phyloP scores from a whole-genome alignment of 768 basidiomycete species.

The Dioszegia crocea region DNA sequence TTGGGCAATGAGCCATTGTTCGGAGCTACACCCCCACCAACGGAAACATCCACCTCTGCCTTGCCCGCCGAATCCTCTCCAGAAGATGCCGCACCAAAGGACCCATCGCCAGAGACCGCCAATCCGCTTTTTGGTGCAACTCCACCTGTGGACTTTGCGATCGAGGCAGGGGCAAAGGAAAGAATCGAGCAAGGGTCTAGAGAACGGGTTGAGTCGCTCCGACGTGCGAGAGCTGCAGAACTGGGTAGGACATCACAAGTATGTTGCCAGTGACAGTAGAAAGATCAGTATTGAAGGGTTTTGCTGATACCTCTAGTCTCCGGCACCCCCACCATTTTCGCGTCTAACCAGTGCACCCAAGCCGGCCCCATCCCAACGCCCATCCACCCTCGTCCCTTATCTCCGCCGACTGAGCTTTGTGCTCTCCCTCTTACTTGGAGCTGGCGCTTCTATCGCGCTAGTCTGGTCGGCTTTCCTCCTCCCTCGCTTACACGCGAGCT shows the following conservation, averaged over 20 bases:
- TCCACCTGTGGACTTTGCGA: background rate
- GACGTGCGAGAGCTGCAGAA: conserved; percentile 1
- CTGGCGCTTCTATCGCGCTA: conserved; percentile 22
- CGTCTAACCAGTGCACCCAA: background rate
- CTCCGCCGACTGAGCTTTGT: conserved; percentile 32
- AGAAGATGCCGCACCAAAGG: background rate
- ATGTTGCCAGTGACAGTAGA: no score
- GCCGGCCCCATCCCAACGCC: conserved; percentile 1
- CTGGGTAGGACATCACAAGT: background rate
- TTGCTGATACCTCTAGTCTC: no score
- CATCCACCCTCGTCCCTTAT: conserved; percentile 16
- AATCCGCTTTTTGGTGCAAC: conserved; percentile 34
- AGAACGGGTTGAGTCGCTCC: conserved; percentile 11
- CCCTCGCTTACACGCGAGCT: conserved; percentile 43
- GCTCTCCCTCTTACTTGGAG: conserved; percentile 37
- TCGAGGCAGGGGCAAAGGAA: background rate
- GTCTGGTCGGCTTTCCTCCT: conserved; percentile 42
- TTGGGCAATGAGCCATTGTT: background rate
- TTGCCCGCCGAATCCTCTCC: background rate
- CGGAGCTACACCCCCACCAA: background rate
- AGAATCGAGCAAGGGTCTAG: conserved; percentile 8
- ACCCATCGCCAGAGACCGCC: background rate
- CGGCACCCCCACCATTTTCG: background rate
- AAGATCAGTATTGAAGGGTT: no score
- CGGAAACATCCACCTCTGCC: background rate